A percentile compares a stretch with the other conserved stretches of the same genome.
These are phyloP conservation scores for Medicago ruthenica DNA, from an alignment of 306 rosid genomes.

Conservation along the genomic window DNA sequence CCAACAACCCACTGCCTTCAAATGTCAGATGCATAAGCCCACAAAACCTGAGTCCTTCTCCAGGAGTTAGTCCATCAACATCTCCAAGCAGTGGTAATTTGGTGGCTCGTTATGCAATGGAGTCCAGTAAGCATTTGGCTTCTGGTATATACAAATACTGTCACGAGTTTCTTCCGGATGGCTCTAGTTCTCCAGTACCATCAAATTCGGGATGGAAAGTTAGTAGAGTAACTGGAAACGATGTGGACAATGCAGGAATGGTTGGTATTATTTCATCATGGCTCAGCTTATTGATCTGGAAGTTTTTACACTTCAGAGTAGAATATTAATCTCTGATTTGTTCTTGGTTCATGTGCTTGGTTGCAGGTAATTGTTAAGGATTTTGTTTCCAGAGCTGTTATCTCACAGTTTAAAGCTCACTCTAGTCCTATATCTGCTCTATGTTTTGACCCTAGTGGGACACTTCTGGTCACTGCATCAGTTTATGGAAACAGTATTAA, in stretches of 20 bases:
- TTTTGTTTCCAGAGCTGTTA: conserved; percentile 68
- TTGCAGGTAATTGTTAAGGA: conserved; percentile 85
- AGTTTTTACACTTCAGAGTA: conserved; percentile 10
- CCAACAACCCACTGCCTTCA: conserved; percentile 67
- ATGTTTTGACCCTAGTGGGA: conserved; percentile 92
- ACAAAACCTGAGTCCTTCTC: conserved; percentile 66
- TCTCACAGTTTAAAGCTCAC: conserved; percentile 89
- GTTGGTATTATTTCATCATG: conserved; percentile 58
- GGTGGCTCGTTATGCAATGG: conserved; percentile 90
- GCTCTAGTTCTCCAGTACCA: conserved; percentile 70
- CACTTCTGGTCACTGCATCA: conserved; percentile 91
- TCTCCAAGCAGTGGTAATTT: conserved; percentile 72
- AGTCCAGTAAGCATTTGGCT: conserved; percentile 84
- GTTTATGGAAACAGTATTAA: conserved; percentile 82
- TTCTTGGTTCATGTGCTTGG: conserved; percentile 48
- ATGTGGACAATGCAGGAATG: conserved; percentile 79
- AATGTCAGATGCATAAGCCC: conserved; percentile 77
- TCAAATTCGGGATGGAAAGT: conserved; percentile 77
- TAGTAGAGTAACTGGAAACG: conserved; percentile 67
- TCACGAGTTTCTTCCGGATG: conserved; percentile 83
- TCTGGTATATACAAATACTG: conserved; percentile 75
- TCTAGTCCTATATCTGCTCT: conserved; percentile 90
- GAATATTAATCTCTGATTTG: conserved; percentile 39
- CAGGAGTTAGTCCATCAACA: conserved; percentile 77
- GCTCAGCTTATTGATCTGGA: conserved; percentile 24